These are phyloP conservation scores for Xerocomellus amylosporus DNA, from an alignment of 768 basidiomycete genomes.

Conservation along the genomic window DNA sequence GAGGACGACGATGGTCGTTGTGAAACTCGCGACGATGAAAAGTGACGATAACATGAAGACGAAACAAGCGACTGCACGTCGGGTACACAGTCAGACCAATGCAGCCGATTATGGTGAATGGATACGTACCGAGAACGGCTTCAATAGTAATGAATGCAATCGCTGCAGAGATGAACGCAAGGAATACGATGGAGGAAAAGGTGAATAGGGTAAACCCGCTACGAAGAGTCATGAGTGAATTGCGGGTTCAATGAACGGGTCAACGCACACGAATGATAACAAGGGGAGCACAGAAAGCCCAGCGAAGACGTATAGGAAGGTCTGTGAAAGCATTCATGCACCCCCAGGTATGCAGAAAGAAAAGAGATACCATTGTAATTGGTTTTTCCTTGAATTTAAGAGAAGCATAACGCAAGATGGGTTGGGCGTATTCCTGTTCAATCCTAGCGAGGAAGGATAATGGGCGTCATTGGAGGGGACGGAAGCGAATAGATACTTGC, in stretches of 20 bases:
- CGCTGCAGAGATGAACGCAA: constrained; percentile 36
- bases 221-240: not conserved
- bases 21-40: constrained; percentile 33
- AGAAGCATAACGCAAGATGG: constrained; percentile 29
- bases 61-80: constrained; percentile 33
- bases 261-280: constrained; percentile 40
- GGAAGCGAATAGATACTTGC: constrained; percentile 12
- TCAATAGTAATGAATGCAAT: constrained; percentile 34
- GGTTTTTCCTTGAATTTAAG: constrained; percentile 25
- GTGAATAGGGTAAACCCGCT: constrained; percentile 37
- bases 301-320: constrained; percentile 40
- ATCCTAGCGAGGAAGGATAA: constrained; percentile 31
- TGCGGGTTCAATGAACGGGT: constrained; percentile 5
- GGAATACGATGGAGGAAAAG: constrained; percentile 34
- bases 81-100: not conserved
- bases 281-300: constrained; percentile 35
- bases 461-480: not conserved
- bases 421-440: constrained; percentile 44
- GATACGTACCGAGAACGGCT: constrained; percentile 24
- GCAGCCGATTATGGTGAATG: not conserved
- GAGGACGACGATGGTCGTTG: constrained; percentile 30
- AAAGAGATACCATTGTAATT: constrained; percentile 23
- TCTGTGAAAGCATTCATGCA: constrained; percentile 29
- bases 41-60: constrained; percentile 32
- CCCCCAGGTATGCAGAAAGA: not conserved